A percentile compares a stretch with the other conserved stretches of the same genome.
Evolutionary conservation across 148 eudicot species (phyloP).

Genomic region (Salicornia ramosissima): DNA sequence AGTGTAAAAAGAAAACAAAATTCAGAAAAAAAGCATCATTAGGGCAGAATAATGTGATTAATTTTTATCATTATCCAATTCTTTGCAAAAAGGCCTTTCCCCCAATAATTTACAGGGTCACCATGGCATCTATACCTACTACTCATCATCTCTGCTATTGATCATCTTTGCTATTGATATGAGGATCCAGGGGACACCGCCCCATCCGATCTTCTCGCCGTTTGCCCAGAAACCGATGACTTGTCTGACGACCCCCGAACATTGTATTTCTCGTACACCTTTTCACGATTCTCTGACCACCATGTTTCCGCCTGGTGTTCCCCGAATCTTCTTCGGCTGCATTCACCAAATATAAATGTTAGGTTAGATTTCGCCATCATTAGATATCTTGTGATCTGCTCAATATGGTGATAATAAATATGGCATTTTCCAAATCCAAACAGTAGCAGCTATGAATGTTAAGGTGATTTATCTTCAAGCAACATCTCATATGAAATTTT

Average conservation of each 20-base stretch:
- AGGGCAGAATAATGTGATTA: conserved; percentile 19
- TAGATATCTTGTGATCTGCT: background rate
- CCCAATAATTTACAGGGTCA: conserved; percentile 26
- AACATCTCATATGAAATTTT: background rate
- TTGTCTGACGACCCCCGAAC: conserved; percentile 75
- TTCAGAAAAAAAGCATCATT: background rate
- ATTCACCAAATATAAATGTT: background rate
- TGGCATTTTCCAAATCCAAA: background rate
- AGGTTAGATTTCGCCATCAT: background rate
- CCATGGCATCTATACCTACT: conserved; percentile 17
- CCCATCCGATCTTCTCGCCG: conserved; percentile 72
- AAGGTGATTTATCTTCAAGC: background rate
- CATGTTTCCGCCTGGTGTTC: conserved; percentile 96
- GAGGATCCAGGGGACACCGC: conserved; percentile 50
- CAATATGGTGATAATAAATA: background rate
- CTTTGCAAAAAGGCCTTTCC: conserved; percentile 16
- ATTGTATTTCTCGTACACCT: conserved; percentile 79
- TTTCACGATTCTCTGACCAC: conserved; percentile 98
- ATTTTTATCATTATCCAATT: conserved; percentile 8
- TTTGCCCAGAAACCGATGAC: conserved; percentile 61
- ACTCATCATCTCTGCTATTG: conserved; percentile 25
- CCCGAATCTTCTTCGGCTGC: conserved; percentile 89
- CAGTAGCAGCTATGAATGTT: background rate
- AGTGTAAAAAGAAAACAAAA: conserved; percentile 19
- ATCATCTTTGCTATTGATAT: conserved; percentile 27